Conservation (phyloP, 2,329 filamentous ascomycete species). For the Lasiodiplodia citricola region DNA sequence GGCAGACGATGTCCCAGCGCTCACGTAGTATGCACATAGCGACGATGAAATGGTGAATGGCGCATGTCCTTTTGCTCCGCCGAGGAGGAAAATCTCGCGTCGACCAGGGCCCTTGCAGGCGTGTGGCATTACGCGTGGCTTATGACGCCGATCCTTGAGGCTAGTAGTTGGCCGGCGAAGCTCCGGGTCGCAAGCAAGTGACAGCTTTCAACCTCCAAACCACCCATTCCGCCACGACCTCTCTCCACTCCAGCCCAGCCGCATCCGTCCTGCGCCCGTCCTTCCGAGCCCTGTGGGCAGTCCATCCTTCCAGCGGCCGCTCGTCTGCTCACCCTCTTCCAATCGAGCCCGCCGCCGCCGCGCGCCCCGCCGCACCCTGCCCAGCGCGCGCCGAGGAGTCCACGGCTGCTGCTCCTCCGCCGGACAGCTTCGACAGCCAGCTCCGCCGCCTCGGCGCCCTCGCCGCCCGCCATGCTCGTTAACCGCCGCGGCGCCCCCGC, state of each 20-base stretch:
- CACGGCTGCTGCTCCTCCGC: conserved; percentile 21
- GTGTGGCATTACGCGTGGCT: conserved; percentile 23
- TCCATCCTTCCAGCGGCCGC: background rate
- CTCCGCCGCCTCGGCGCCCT: background rate
- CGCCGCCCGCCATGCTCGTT: conserved; percentile 37
- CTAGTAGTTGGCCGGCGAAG: conserved; percentile 20
- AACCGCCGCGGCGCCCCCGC: conserved; percentile 34
- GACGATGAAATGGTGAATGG: conserved; percentile 24
- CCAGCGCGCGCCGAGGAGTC: conserved; percentile 22
- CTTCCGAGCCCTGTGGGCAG: conserved; percentile 1
- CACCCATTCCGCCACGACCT: background rate
- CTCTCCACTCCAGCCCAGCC: background rate
- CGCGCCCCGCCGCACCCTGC: background rate
- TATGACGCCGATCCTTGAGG: conserved; percentile 24
- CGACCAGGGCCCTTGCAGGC: conserved; percentile 1
- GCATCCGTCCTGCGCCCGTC: conserved; percentile 2
- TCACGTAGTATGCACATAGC: conserved; percentile 22
- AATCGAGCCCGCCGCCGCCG: background rate
- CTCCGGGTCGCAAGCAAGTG: conserved; percentile 24
- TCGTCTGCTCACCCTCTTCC: background rate
- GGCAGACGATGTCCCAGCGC: conserved; percentile 6
- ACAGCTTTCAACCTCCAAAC: conserved; percentile 22
- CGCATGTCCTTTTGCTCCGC: conserved; percentile 3
- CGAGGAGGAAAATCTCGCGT: background rate
- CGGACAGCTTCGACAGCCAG: conserved; percentile 2